Evolutionary conservation across 306 rosid genomes (phyloP).

Genomic region (Malus asiatica): DNA sequence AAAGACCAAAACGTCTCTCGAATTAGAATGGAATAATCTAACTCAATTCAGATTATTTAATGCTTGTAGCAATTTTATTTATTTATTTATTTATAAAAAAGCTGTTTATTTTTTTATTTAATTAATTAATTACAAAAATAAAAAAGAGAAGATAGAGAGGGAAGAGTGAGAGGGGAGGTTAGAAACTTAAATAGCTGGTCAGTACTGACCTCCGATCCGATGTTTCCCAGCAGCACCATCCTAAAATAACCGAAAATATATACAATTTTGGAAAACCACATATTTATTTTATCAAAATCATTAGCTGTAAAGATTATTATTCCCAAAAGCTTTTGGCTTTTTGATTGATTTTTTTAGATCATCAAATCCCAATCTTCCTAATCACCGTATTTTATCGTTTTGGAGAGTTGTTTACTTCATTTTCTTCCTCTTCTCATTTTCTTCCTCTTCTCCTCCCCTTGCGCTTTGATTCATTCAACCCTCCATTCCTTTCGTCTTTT

Average conservation of each 20-base stretch:
- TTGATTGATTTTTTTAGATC: not conserved
- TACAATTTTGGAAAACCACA: not conserved
- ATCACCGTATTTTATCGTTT: not conserved
- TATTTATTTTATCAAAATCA: not conserved
- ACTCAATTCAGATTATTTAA: too few relatives aligned
- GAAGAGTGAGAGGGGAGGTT: not conserved
- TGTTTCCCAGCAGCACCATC: slow-evolving; percentile 67
- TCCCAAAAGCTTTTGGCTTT: not conserved
- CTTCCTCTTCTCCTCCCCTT: not conserved
- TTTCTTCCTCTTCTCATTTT: not conserved
- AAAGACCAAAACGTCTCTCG: too few relatives aligned
- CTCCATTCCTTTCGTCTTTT: not conserved
- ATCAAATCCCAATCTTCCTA: not conserved
- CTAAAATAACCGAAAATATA: slow-evolving; percentile 40
- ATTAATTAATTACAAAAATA: not conserved
- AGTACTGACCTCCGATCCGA: slow-evolving; percentile 77
- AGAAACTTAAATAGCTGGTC: slow-evolving; percentile 40
- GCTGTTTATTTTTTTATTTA: not conserved
- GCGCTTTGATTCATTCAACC: not conserved
- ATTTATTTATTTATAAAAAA: too few relatives aligned
- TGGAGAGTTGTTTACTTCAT: not conserved
- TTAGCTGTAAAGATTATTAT: slow-evolving; percentile 11
- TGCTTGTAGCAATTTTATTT: too few relatives aligned
- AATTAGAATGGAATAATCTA: too few relatives aligned
- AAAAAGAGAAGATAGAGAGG: not conserved